Conservation (phyloP, 2,329 filamentous ascomycete species). For the Fusarium cyanostomum region DNA sequence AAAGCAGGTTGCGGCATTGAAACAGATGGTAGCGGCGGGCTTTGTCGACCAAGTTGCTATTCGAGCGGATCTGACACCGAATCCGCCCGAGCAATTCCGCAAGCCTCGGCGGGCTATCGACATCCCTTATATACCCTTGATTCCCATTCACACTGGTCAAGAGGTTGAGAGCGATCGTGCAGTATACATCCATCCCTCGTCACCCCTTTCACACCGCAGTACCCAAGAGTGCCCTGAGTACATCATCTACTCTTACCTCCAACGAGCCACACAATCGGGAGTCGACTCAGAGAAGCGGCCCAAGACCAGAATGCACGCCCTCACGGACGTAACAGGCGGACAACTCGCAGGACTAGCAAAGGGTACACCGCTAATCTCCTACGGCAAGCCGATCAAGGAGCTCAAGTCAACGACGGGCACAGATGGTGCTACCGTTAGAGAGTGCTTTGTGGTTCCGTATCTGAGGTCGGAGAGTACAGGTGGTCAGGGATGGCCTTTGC, state of each 20-base stretch:
- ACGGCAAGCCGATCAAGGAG: conserved; percentile 93
- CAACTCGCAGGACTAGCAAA: conserved; percentile 83
- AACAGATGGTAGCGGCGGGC: conserved; percentile 90
- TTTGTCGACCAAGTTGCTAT: conserved; percentile 96
- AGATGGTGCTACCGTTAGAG: conserved; percentile 60
- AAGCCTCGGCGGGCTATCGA: conserved; percentile 89
- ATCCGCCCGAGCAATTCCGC: conserved; percentile 70
- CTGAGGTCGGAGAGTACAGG: conserved; percentile 74
- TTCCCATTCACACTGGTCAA: conserved; percentile 65
- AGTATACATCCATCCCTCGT: conserved; percentile 89
- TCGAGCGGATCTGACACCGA: conserved; percentile 84
- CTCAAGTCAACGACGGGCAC: conserved; percentile 58
- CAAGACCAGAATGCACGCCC: conserved; percentile 86
- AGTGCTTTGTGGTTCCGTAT: conserved; percentile 86
- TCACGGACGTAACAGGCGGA: conserved; percentile 79
- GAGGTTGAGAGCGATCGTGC: conserved; percentile 65
- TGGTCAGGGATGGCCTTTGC: conserved; percentile 83
- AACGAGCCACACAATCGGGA: conserved; percentile 67
- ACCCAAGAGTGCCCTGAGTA: conserved; percentile 83
- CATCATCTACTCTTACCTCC: conserved; percentile 86
- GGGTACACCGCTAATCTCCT: conserved; percentile 83
- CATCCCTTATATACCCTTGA: conserved; percentile 88
- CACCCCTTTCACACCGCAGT: conserved; percentile 76
- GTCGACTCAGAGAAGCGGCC: conserved; percentile 64
- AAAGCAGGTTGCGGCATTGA: conserved; percentile 80